Percentiles rank a stretch among this genome's conserved stretches.
Evolutionary conservation across 2,329 filamentous ascomycete species (phyloP).

Genomic region (Colletotrichum viniferum): DNA sequence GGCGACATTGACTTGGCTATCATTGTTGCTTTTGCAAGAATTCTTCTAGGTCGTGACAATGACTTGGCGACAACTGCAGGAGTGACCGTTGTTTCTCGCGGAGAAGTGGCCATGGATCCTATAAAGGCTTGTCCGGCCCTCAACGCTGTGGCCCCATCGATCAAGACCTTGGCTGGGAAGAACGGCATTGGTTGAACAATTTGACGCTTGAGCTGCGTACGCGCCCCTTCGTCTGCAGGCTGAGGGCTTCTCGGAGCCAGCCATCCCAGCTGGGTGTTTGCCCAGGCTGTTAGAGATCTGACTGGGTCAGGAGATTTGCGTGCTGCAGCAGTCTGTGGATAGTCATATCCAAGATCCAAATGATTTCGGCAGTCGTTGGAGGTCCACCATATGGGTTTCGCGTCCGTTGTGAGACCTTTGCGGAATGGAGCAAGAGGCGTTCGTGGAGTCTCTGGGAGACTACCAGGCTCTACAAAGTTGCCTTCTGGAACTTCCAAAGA

Average conservation of each 20-base stretch:
- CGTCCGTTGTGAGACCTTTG: not conserved
- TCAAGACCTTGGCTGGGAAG: not conserved
- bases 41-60: not conserved
- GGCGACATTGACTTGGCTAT: not conserved
- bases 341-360: constrained; percentile 2
- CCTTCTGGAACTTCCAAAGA: not conserved
- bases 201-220: not conserved
- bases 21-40: not conserved
- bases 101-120: not conserved
- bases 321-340: not conserved
- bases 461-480: not conserved
- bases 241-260: not conserved
- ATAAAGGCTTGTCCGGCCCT: not conserved
- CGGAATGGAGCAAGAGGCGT: not conserved
- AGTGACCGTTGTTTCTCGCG: not conserved
- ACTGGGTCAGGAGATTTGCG: not conserved
- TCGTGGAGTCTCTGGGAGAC: not conserved
- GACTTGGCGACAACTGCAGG: not conserved
- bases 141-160: not conserved
- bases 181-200: not conserved
- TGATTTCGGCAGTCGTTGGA: constrained; percentile 5
- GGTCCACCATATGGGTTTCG: not conserved
- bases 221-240: not conserved
- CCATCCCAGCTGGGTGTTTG: not conserved
- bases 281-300: not conserved